Percentiles rank a stretch among this genome's conserved stretches.
These are phyloP conservation scores for Aureobasidium musti DNA, from an alignment of 2,329 filamentous ascomycete genomes.

Conservation along the genomic window DNA sequence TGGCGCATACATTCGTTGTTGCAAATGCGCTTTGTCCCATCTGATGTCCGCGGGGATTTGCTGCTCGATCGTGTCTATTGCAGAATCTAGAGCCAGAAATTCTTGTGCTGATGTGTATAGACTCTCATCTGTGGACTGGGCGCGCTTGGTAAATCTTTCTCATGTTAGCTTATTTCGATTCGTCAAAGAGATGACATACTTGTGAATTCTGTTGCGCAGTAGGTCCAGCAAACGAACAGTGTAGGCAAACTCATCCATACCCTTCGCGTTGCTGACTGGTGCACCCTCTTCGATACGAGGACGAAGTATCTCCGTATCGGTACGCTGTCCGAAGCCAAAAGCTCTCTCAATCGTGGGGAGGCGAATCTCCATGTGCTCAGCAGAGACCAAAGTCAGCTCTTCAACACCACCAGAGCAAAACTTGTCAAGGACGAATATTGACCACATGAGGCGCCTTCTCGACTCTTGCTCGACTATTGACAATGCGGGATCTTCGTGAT, in stretches of 20 bases:
- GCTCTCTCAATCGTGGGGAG: constrained; percentile 15
- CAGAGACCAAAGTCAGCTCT: constrained; percentile 5
- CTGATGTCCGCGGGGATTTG: constrained; percentile 7
- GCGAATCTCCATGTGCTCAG: constrained; percentile 11
- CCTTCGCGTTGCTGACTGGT: neutral
- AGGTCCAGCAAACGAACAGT: constrained; percentile 16
- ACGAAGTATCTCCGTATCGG: constrained; percentile 11
- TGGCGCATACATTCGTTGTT: constrained; percentile 15
- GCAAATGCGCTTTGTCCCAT: constrained; percentile 13
- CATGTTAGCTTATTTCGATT: neutral
- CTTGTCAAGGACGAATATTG: constrained; percentile 23
- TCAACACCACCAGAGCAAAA: constrained; percentile 15
- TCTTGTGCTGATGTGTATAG: neutral
- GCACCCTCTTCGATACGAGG: neutral
- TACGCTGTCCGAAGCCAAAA: constrained; percentile 11
- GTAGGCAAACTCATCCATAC: constrained; percentile 25
- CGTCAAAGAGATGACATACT: neutral
- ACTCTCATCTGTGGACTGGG: neutral
- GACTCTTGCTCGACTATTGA: constrained; percentile 22
- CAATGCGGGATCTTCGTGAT: neutral
- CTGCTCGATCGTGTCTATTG: constrained; percentile 11
- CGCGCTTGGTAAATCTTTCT: neutral
- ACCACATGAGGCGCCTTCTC: constrained; percentile 21
- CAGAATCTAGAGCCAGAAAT: neutral
- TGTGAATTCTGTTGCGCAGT: constrained; percentile 22